Base-by-base conservation (phyloP, 352 stramenopile genomes). In the Halophytophthora polymorphica region DNA sequence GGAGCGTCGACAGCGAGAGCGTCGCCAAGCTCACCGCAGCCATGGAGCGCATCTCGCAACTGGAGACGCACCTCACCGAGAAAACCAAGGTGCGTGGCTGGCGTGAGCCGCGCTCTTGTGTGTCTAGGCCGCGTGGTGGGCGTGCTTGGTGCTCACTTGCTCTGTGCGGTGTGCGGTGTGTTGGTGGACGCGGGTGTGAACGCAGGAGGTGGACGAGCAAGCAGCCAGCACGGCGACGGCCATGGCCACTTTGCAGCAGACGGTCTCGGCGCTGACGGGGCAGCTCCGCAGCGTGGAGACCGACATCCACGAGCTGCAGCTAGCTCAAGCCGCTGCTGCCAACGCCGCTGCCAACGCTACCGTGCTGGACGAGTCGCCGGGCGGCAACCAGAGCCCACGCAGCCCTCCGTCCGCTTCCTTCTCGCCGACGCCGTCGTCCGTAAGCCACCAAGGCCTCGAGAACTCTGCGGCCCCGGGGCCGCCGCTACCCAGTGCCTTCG, bases 201-300 rank as follows among this genome's bases (percentile, higher is more conserved):
- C 60, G n/a, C 62, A 84, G 73, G 43, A 42, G 8, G 58, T 79
- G 22, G 60, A 81, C 23, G 69, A 76, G 15, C 44, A 72, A 49
- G 52, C 61, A 29, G 35, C 51, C 14, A 69, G 49, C 23, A 45
- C 71, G 10, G 62, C 56, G 15, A 58, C 70, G 13, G 69, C 83
- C 50, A 59, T 77, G 36, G 44, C 58, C 14, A 59, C 56, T 6
- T 28, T 86, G 35, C 64, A 82, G 40, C 69, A 81, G 61, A 75
- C 66, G 7, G 67, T 86, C 14, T 61, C 69, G 18, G 65, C 50
- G 11, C 59, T 86, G 36, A 73, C 66, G 18, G 51, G 50, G 11
- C 66, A 83, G 39, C 56, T 86, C 12, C 46, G 68, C 42, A 64
- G 64, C 38, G 45, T 73, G 10, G 71, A 86, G 42, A 69, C 65